Evolutionary conservation across 352 stramenopile genomes (phyloP).

Genomic region (Globisporangium splendens): DNA sequence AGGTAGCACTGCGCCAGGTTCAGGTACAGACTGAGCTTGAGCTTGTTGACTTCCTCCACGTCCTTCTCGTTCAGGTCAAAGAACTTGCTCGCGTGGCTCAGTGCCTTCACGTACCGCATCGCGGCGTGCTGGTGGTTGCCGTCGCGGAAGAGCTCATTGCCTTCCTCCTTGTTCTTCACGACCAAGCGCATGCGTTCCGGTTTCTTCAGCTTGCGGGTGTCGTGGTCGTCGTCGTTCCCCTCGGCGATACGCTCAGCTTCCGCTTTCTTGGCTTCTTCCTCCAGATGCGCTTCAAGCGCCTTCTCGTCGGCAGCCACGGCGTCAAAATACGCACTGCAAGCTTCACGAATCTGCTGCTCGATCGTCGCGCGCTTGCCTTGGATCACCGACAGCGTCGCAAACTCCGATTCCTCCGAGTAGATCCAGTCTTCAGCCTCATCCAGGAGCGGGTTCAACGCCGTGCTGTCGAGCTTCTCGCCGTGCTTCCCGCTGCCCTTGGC

Average conservation of each 20-base stretch:
- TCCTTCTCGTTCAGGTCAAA: conserved; percentile 86
- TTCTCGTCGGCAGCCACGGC: conserved; percentile 61
- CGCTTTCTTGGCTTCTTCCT: conserved; percentile 68
- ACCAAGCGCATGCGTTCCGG: conserved; percentile 92
- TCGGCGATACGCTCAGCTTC: conserved; percentile 69
- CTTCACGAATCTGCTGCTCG: conserved; percentile 41
- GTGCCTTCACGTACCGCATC: conserved; percentile 88
- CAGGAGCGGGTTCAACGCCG: conserved; percentile 60
- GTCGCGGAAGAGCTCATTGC: conserved; percentile 91
- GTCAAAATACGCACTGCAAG: conserved; percentile 66
- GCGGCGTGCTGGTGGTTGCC: conserved; percentile 88
- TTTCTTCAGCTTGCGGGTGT: conserved; percentile 91
- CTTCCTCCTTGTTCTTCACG: conserved; percentile 94
- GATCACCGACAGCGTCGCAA: conserved; percentile 55
- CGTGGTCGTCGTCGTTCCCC: conserved; percentile 86
- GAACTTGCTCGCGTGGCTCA: conserved; percentile 91
- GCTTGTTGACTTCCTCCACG: conserved; percentile 80
- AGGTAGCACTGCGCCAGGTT: conserved; percentile 93
- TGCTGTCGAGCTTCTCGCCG: conserved; percentile 64
- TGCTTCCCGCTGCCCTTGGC: conserved; percentile 69
- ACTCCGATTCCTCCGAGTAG: conserved; percentile 85
- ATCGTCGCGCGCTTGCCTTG: conserved; percentile 53
- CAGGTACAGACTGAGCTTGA: conserved; percentile 90
- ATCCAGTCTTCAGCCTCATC: conserved; percentile 90
- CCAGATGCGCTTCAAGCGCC: conserved; percentile 68